Conservation (phyloP, 75 land plant genomes). For the Isoetes taiwanensis region DNA sequence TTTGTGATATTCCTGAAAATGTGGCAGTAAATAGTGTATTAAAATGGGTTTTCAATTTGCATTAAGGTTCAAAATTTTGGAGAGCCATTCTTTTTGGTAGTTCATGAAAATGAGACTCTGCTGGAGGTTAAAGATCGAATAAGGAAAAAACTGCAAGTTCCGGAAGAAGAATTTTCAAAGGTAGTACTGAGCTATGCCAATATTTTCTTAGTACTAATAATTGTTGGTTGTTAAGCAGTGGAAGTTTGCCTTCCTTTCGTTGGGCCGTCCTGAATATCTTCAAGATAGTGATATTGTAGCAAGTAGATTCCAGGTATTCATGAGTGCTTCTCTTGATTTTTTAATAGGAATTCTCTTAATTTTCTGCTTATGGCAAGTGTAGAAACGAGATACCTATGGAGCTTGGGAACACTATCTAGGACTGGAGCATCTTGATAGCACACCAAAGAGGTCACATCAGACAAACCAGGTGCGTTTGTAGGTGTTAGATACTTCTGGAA, state of each 20-base stretch:
- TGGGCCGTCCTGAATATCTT: slow-evolving; percentile 78
- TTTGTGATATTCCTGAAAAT: background rate
- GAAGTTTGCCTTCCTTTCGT: slow-evolving; percentile 71
- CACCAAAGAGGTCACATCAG: slow-evolving; percentile 44
- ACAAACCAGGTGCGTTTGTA: slow-evolving; percentile 33
- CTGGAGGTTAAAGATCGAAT: slow-evolving; percentile 18
- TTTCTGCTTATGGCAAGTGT: background rate
- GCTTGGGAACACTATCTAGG: slow-evolving; percentile 86
- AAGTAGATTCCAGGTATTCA: slow-evolving; percentile 51
- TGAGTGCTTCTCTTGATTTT: background rate
- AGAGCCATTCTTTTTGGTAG: slow-evolving; percentile 23
- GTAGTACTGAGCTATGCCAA: slow-evolving; percentile 7
- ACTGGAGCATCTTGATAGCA: slow-evolving; percentile 56
- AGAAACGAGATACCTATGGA: slow-evolving; percentile 60
- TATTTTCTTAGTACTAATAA: background rate
- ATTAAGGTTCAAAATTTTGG: slow-evolving; percentile 27
- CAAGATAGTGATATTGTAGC: slow-evolving; percentile 47
- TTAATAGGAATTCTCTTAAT: background rate
- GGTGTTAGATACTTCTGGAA: background rate
- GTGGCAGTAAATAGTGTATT: background rate
- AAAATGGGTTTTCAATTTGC: background rate
- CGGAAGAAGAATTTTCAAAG: slow-evolving; percentile 29
- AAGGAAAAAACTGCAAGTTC: slow-evolving; percentile 18
- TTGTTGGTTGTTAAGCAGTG: slow-evolving; percentile 38
- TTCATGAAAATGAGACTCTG: slow-evolving; percentile 21